These are phyloP conservation scores for Diospyros kaki DNA, from an alignment of 148 eudicot species.

Conservation along the genomic window DNA sequence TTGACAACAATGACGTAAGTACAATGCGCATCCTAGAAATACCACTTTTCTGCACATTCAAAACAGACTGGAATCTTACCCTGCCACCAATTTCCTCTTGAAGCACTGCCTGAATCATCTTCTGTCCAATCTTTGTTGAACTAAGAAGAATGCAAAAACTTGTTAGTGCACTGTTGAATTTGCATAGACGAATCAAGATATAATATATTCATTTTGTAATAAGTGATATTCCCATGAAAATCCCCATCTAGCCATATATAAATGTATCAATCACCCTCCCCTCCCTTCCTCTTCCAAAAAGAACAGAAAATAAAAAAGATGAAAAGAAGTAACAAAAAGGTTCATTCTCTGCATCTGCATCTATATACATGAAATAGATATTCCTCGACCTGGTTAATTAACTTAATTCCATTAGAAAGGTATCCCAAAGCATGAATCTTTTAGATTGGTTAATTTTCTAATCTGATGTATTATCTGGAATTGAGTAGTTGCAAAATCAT, in stretches of 20 bases:
- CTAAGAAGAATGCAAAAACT: constrained; percentile 24
- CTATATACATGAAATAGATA: too few species aligned
- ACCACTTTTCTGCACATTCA: neutral
- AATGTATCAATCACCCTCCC: too few species aligned
- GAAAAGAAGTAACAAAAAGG: too few species aligned
- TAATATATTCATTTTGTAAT: neutral
- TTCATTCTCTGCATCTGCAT: too few species aligned
- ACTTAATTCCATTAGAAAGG: too few species aligned
- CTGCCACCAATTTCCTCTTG: constrained; percentile 95
- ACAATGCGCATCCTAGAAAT: too few species aligned
- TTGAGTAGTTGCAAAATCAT: neutral
- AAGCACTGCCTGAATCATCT: constrained; percentile 64
- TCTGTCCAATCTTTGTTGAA: constrained; percentile 59
- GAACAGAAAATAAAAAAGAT: too few species aligned
- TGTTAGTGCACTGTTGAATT: neutral
- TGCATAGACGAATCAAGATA: neutral
- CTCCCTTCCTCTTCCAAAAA: too few species aligned
- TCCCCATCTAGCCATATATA: too few species aligned
- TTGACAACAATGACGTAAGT: neutral
- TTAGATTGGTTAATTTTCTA: neutral
- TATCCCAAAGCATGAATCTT: neutral
- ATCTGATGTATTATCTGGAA: neutral
- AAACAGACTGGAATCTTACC: constrained; percentile 32
- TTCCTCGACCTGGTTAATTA: too few species aligned
- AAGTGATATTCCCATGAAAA: too few species aligned